These are phyloP conservation scores for Xylaria palmicola DNA, from an alignment of 495 filamentous ascomycete genomes.

Conservation along the genomic window DNA sequence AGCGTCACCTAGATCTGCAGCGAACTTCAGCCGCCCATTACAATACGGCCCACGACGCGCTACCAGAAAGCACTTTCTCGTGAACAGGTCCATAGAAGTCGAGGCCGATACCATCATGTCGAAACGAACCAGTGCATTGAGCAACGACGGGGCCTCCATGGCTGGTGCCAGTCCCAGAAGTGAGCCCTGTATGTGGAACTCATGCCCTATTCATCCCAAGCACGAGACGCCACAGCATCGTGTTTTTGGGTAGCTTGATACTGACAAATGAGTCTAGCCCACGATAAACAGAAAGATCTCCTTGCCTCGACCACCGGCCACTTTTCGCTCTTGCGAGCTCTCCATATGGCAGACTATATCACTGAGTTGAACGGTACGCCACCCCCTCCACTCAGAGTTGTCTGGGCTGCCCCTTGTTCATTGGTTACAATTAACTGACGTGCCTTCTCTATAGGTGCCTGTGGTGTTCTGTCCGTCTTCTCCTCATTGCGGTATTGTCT, in stretches of 20 bases:
- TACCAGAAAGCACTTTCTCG: no score
- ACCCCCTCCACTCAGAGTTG: not conserved
- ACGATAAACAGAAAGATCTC: slow-evolving; percentile 84
- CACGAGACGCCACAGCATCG: not conserved
- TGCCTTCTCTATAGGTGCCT: slow-evolving; percentile 56
- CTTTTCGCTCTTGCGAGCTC: slow-evolving; percentile 65
- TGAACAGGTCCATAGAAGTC: no score
- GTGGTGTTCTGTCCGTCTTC: slow-evolving; percentile 90
- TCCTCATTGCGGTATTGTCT: slow-evolving; percentile 94
- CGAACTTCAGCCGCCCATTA: not conserved
- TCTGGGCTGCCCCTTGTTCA: no score
- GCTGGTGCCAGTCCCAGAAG: slow-evolving; percentile 20
- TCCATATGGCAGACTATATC: slow-evolving; percentile 93
- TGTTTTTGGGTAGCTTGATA: not conserved
- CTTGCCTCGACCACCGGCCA: slow-evolving; percentile 75
- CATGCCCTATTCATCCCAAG: not conserved
- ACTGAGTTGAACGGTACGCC: slow-evolving; percentile 86
- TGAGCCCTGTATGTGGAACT: slow-evolving; percentile 31
- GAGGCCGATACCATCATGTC: no score
- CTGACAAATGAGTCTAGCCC: slow-evolving; percentile 42
- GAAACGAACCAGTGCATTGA: slow-evolving; percentile 45
- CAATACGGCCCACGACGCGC: no score
- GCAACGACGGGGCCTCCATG: slow-evolving; percentile 41
- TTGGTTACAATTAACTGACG: not conserved
- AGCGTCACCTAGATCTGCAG: not conserved